A percentile compares a stretch with the other conserved stretches of the same genome.
Evolutionary conservation across 129 eudicot species (phyloP).

Genomic region (Arctium lappa): DNA sequence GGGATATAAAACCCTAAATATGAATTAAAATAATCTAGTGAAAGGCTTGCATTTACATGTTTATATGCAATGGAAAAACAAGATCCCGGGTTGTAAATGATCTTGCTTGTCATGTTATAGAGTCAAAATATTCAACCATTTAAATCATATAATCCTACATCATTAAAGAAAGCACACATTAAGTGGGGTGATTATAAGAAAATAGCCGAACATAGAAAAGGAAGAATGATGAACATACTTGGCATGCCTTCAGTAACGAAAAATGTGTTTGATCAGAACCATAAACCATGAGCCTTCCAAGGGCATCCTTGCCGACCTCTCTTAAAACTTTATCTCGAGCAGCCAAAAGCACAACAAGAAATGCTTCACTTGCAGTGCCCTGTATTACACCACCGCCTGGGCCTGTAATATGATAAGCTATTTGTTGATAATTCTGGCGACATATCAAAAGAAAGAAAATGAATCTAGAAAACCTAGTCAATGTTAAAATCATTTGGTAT

Average conservation of each 20-base stretch:
- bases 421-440: too few relatives aligned
- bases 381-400: too few relatives aligned
- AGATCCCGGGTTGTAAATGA: neutral
- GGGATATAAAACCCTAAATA: neutral
- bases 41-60: neutral
- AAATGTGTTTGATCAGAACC: too few relatives aligned
- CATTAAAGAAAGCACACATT: neutral
- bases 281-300: too few relatives aligned
- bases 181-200: neutral
- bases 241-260: constrained; percentile 83
- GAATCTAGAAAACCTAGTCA: too few relatives aligned
- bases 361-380: too few relatives aligned
- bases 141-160: neutral
- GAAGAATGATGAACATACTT: constrained; percentile 42
- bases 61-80: neutral
- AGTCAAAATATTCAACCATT: too few relatives aligned
- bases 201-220: neutral
- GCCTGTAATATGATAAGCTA: too few relatives aligned
- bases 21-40: neutral
- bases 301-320: too few relatives aligned
- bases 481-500: neutral
- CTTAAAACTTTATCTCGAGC: too few relatives aligned
- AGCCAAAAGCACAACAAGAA: too few relatives aligned
- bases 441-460: too few relatives aligned
- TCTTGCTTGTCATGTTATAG: neutral